phyloP scores from a whole-genome alignment of 2,329 filamentous ascomycete genomes.

The Phaeosphaeriaceae sp. region DNA sequence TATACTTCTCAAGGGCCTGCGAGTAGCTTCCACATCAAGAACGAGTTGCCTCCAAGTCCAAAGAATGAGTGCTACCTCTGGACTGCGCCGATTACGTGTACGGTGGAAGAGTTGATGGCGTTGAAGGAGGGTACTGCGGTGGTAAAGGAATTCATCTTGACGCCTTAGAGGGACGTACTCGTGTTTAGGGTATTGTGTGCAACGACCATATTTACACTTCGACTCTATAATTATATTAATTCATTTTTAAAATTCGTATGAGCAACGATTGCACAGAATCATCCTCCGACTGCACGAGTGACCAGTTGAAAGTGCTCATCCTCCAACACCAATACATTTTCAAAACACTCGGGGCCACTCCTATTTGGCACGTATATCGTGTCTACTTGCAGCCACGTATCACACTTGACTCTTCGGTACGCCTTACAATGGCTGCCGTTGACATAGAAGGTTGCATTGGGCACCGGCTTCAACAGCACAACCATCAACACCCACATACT shows the following conservation, averaged over 20 bases:
- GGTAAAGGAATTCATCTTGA: not conserved
- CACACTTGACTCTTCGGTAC: not conserved
- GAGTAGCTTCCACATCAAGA: constrained; percentile 16
- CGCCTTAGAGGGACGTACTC: not conserved
- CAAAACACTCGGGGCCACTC: constrained; percentile 34
- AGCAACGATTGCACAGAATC: no score
- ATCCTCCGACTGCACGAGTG: constrained; percentile 48
- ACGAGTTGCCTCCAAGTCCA: constrained; percentile 7
- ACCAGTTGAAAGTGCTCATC: constrained; percentile 71
- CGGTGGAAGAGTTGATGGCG: constrained; percentile 7
- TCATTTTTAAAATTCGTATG: no score
- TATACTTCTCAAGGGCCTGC: constrained; percentile 12
- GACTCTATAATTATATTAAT: no score
- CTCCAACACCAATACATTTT: constrained; percentile 60
- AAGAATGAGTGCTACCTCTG: constrained; percentile 21
- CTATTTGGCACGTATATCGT: not conserved
- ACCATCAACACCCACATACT: not conserved
- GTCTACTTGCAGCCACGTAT: not conserved
- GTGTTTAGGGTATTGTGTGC: no score
- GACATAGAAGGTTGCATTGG: not conserved
- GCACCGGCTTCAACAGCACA: not conserved
- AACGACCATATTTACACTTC: no score
- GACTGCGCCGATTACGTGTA: constrained; percentile 17
- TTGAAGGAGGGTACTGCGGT: not conserved
- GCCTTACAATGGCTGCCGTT: not conserved